Evolutionary conservation across 2,329 filamentous ascomycete species (phyloP).

Genomic region (Colletotrichum sansevieriae): DNA sequence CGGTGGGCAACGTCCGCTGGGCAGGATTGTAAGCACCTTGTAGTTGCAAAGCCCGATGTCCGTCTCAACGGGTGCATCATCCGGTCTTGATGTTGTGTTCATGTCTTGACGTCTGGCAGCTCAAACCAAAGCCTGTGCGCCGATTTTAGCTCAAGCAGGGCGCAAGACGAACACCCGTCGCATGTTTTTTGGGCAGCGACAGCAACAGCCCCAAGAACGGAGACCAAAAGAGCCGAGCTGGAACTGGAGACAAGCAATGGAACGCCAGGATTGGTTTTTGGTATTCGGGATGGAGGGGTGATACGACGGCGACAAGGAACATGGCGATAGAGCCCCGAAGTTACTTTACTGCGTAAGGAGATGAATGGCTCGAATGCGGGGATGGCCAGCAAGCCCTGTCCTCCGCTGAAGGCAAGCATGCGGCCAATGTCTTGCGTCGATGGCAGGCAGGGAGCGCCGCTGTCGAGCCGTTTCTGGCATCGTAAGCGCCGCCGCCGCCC

Average conservation of each 20-base stretch:
- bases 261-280: conserved; percentile 26
- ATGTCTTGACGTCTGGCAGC: conserved; percentile 15
- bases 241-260: conserved; percentile 20
- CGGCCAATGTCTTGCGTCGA: neutral
- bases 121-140: conserved; percentile 17
- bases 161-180: conserved; percentile 15
- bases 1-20: no score
- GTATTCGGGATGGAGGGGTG: conserved; percentile 21
- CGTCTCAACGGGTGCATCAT: neutral
- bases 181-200: conserved; percentile 13
- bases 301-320: conserved; percentile 37
- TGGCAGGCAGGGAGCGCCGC: neutral
- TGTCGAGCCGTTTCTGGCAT: neutral
- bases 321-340: conserved; percentile 16
- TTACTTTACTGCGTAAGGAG: neutral
- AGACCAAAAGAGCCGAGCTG: conserved; percentile 13
- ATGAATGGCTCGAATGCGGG: conserved; percentile 15
- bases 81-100: conserved; percentile 10
- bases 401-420: neutral
- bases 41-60: no score
- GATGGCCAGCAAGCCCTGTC: conserved; percentile 23
- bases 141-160: conserved; percentile 16
- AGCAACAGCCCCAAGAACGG: conserved; percentile 1
- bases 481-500: conserved; percentile 7
- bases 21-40: no score